Base-by-base conservation (phyloP, 768 basidiomycete species). In the Lactarius trivialis region DNA sequence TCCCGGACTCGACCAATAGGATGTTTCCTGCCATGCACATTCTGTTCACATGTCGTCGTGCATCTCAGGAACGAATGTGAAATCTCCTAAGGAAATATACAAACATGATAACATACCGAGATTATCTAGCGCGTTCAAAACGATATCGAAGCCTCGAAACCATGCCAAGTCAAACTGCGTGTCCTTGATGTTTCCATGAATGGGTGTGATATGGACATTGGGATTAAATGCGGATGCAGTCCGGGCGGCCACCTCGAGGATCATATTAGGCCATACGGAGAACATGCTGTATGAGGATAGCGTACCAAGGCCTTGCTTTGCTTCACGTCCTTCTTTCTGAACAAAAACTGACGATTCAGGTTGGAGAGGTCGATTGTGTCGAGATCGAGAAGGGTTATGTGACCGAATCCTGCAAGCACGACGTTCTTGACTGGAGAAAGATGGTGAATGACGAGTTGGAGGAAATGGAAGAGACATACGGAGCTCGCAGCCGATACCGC, bases 341-440 rank as follows among this genome's bases (percentile, higher is more conserved):
- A 99, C 43, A 99, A 78, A 73, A 98, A 99, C 69, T 98, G 96
- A 24, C 96, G 83, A 70, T 99, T 99, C 56, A 98, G 78, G 72
- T 99, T 99, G 54, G 93, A 96, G 48, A 99, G 80, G 79, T 99
- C 96, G 73, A 99, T 99, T 21, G 96, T 99, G 75, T 99, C 96
- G 65, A 99, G 81, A 75, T 99, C 96, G 61, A 99, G 80, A 55
- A 97, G 82, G 0, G 93, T 93, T 65, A 97, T 96, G 71, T 89
- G 80, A 21, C 91, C 91, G 69, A 98, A 98, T 32, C 95, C 95
- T 1, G 92, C 88, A 54, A 97, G 77, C 15, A 96, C 93, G 50
- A 98, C 80, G 71, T 98, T 98, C 78, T 99, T 99, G 69, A 99
- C 94, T 97, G 64, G 12, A 30, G 45, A 28, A 34, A 30, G 8